Evolutionary conservation across 1,284 basidiomycete genomes (phyloP).

Genomic region (Chiua sp.): DNA sequence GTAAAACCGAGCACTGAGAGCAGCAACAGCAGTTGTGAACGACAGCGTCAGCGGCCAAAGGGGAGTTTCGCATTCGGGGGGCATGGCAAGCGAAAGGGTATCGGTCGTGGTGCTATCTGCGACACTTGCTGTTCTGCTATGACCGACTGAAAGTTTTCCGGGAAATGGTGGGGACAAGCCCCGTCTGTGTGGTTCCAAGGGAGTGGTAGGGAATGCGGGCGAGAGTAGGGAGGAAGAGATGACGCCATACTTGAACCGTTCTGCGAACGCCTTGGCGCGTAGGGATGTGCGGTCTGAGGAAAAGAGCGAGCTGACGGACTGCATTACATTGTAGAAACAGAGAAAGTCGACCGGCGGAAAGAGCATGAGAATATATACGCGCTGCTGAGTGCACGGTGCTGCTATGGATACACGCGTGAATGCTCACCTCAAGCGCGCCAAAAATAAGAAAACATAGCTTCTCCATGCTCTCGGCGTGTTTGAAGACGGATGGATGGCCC

Average conservation of each 20-base stretch:
- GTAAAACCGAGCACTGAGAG: constrained; percentile 55
- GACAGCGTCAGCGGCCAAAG: constrained; percentile 47
- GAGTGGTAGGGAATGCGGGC: constrained; percentile 45
- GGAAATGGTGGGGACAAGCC: constrained; percentile 46
- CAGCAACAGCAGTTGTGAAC: constrained; percentile 45
- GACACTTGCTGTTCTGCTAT: constrained; percentile 48
- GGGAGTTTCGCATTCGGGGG: constrained; percentile 37
- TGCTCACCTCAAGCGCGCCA: constrained; percentile 31
- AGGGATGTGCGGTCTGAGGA: constrained; percentile 20
- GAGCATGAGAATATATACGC: not conserved
- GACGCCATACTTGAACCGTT: constrained; percentile 85
- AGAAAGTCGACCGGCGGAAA: not conserved
- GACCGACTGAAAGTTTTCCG: constrained; percentile 44
- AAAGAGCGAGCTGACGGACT: constrained; percentile 39
- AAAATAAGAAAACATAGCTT: constrained; percentile 31
- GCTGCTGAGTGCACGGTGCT: constrained; percentile 14
- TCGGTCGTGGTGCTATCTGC: constrained; percentile 35
- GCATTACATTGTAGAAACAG: constrained; percentile 24
- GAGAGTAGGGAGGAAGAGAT: constrained; percentile 81
- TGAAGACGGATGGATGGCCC: constrained; percentile 13
- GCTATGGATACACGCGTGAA: constrained; percentile 11
- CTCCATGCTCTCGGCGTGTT: constrained; percentile 32
- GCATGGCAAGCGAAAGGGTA: constrained; percentile 29
- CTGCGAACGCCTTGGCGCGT: constrained; percentile 59
- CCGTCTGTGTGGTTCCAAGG: constrained; percentile 36